A percentile compares a stretch with the other conserved stretches of the same genome.
phyloP scores from a whole-genome alignment of 106 monocot species.

The Apostasia ramifera region DNA sequence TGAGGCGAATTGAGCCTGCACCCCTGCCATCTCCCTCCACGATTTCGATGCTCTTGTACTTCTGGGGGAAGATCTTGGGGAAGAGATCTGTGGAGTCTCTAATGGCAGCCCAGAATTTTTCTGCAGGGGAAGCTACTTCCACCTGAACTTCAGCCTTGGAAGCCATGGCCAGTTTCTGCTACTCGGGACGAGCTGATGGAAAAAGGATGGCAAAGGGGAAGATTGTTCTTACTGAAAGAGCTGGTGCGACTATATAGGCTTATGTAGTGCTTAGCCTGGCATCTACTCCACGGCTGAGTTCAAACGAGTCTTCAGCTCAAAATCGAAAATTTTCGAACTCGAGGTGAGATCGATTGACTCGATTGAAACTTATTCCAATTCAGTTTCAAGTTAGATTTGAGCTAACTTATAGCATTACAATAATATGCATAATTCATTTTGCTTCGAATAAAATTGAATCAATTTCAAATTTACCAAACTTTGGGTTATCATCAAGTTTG shows the following conservation, averaged over 20 bases:
- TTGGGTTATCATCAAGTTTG: no score
- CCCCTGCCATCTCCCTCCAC: conserved; percentile 66
- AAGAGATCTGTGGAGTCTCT: conserved; percentile 35
- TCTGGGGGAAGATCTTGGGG: conserved; percentile 70
- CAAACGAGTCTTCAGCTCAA: no score
- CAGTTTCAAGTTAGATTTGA: no score
- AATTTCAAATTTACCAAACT: no score
- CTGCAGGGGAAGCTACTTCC: conserved; percentile 42
- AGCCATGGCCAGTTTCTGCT: conserved; percentile 16
- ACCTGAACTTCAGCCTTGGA: conserved; percentile 37
- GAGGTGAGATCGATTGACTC: no score
- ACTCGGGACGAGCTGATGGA: neutral
- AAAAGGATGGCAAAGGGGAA: neutral
- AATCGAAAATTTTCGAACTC: no score
- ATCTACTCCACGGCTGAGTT: no score
- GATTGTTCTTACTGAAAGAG: neutral
- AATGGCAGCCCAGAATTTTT: conserved; percentile 60
- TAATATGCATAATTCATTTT: no score
- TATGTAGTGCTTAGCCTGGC: no score
- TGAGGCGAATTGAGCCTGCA: conserved; percentile 37
- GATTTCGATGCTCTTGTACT: conserved; percentile 66
- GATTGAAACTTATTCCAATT: no score
- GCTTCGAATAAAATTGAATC: neutral
- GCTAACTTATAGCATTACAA: no score
- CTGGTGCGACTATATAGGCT: no score